Evolutionary conservation across 169 alveolate species (phyloP).

Genomic region (Babesia ovis): DNA sequence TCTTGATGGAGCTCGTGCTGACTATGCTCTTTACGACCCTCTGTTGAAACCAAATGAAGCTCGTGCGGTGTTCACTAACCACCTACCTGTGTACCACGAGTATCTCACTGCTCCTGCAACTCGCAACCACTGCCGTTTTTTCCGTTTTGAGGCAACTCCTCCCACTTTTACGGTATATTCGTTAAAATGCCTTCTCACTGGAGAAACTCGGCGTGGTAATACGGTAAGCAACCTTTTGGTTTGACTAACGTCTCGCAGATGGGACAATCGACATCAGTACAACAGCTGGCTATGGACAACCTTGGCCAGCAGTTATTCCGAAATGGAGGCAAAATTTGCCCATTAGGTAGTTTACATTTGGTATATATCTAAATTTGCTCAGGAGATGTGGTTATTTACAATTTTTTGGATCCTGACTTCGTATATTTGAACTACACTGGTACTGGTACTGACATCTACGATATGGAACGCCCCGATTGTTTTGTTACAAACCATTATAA

Average conservation of each 20-base stretch:
- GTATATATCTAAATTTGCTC: background rate
- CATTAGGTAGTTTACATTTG: constrained; percentile 3
- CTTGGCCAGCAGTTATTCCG: constrained; percentile 11
- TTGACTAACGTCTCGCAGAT: background rate
- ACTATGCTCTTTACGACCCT: constrained; percentile 72
- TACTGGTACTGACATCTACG: constrained; percentile 10
- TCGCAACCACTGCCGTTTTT: constrained; percentile 27
- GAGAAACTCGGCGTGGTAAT: constrained; percentile 66
- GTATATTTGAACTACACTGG: constrained; percentile 5
- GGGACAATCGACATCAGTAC: constrained; percentile 5
- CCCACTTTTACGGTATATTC: constrained; percentile 73
- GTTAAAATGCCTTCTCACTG: constrained; percentile 63
- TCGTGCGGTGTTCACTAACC: constrained; percentile 58
- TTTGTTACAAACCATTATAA: background rate
- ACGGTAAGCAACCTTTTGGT: constrained; percentile 42
- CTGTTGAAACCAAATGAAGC: constrained; percentile 19
- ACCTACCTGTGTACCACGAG: constrained; percentile 62
- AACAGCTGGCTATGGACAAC: constrained; percentile 36
- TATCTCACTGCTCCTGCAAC: constrained; percentile 27
- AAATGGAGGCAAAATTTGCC: background rate
- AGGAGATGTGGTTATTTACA: constrained; percentile 18
- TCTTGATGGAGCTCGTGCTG: constrained; percentile 70
- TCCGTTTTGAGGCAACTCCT: constrained; percentile 66
- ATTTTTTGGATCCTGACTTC: constrained; percentile 1
- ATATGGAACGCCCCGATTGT: constrained; percentile 31